These are phyloP conservation scores for Alternaria panax DNA, from an alignment of 2,329 filamentous ascomycete genomes.

Conservation along the genomic window DNA sequence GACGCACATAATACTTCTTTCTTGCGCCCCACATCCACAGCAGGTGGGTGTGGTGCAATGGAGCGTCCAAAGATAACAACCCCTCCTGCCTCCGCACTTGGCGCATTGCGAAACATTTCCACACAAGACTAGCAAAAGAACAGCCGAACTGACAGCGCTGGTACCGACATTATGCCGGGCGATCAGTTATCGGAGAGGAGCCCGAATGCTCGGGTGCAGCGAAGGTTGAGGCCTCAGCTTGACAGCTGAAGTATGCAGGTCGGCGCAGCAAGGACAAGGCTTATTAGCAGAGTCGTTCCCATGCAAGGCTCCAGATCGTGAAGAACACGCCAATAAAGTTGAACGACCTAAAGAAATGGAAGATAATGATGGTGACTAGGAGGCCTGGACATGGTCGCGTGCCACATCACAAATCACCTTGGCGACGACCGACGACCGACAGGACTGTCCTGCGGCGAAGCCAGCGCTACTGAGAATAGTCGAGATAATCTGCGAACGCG, in stretches of 20 bases:
- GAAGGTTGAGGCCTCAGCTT: constrained; percentile 2
- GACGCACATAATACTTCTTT: background rate
- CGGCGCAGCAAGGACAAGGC: background rate
- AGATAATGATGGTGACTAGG: background rate
- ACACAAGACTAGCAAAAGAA: background rate
- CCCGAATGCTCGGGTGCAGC: constrained; percentile 1
- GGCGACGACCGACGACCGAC: background rate
- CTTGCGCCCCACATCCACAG: background rate
- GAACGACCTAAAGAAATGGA: background rate
- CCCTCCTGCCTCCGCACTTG: background rate
- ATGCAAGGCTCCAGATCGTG: background rate
- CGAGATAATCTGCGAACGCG: background rate
- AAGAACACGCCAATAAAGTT: background rate
- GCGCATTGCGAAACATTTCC: background rate
- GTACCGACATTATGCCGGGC: constrained; percentile 6
- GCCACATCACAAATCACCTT: constrained; percentile 5
- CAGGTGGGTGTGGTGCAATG: background rate
- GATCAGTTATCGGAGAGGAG: constrained; percentile 6
- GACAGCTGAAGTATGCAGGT: constrained; percentile 4
- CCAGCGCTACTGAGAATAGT: constrained; percentile 2
- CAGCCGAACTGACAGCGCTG: background rate
- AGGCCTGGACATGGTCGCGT: background rate
- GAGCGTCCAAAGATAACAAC: background rate
- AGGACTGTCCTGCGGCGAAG: background rate
- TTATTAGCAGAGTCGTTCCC: background rate